Evolutionary conservation across 169 alveolate genomes (phyloP).

Genomic region (Eimeria acervulina): DNA sequence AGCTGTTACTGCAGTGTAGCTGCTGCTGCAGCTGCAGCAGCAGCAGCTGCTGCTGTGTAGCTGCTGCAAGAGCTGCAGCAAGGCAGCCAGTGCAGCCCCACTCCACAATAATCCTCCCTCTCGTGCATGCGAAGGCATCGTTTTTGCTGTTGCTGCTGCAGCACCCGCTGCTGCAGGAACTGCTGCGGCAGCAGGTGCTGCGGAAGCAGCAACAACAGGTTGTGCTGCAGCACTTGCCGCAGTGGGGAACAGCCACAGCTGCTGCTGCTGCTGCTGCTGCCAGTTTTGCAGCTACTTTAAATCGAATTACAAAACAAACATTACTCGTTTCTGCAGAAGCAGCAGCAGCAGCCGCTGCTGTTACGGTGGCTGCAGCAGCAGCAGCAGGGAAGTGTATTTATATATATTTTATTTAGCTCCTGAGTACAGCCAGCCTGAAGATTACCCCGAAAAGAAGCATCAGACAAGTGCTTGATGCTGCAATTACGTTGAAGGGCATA

Average conservation of each 20-base stretch:
- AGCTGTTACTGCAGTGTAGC: neutral
- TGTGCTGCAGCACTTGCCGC: constrained; percentile 22
- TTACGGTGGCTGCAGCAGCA: neutral
- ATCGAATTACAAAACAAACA: neutral
- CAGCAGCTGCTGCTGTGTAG: too few species aligned
- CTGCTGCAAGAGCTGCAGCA: neutral
- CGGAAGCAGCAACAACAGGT: neutral
- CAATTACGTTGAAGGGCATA: constrained; percentile 34
- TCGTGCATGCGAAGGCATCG: neutral
- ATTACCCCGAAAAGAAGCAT: constrained; percentile 6
- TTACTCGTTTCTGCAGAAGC: neutral
- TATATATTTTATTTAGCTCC: neutral
- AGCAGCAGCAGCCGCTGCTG: neutral
- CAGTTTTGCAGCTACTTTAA: neutral
- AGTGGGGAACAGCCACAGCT: neutral
- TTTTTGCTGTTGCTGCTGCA: neutral
- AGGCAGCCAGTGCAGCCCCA: neutral
- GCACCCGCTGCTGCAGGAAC: neutral
- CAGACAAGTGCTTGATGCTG: neutral
- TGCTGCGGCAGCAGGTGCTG: neutral
- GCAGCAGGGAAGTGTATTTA: neutral
- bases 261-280: constrained; percentile 35
- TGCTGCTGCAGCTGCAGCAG: too few species aligned
- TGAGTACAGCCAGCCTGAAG: neutral
- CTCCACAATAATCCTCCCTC: neutral